phyloP scores from a whole-genome alignment of 2,329 filamentous ascomycete species.

The Paraphaeosphaeria minitans region DNA sequence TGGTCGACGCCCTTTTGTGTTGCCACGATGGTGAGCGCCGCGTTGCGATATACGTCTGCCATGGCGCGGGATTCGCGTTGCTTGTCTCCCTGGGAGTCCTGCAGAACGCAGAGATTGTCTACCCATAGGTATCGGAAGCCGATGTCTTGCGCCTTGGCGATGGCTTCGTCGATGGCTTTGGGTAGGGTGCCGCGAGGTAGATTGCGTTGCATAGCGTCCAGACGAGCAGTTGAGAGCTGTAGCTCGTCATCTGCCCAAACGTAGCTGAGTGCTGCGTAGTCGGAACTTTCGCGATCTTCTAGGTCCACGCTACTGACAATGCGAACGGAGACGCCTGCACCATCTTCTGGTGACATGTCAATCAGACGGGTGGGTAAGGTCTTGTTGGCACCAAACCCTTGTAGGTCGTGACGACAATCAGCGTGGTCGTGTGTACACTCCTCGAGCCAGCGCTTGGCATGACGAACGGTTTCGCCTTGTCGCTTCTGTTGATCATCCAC shows the following conservation, averaged over 20 bases:
- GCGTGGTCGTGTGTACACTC: conserved; percentile 36
- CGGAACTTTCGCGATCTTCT: conserved; percentile 6
- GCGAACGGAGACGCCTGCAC: conserved; percentile 21
- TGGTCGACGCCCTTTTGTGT: conserved; percentile 3
- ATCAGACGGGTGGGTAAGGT: conserved; percentile 40
- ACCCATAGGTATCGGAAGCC: conserved; percentile 43
- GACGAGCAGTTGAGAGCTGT: conserved; percentile 25
- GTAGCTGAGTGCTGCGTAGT: conserved; percentile 40
- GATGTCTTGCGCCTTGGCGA: conserved; percentile 30
- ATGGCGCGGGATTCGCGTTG: conserved; percentile 36
- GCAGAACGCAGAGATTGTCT: conserved; percentile 42
- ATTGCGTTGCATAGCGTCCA: conserved; percentile 20
- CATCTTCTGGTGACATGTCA: conserved; percentile 29
- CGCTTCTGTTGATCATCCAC: conserved; percentile 6
- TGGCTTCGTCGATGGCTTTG: conserved; percentile 31
- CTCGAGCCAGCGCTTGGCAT: conserved; percentile 36
- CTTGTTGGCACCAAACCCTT: conserved; percentile 8
- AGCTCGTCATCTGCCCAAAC: conserved; percentile 29
- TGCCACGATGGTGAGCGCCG: conserved; percentile 36
- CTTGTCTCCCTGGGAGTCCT: conserved; percentile 40
- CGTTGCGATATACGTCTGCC: conserved; percentile 43
- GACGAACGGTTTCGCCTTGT: conserved; percentile 14
- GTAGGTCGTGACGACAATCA: conserved; percentile 25
- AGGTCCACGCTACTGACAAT: conserved; percentile 32
- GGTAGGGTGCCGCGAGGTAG: conserved; percentile 29